These are phyloP conservation scores for Stylonectria norvegica DNA, from an alignment of 2,329 filamentous ascomycete genomes.

Conservation along the genomic window DNA sequence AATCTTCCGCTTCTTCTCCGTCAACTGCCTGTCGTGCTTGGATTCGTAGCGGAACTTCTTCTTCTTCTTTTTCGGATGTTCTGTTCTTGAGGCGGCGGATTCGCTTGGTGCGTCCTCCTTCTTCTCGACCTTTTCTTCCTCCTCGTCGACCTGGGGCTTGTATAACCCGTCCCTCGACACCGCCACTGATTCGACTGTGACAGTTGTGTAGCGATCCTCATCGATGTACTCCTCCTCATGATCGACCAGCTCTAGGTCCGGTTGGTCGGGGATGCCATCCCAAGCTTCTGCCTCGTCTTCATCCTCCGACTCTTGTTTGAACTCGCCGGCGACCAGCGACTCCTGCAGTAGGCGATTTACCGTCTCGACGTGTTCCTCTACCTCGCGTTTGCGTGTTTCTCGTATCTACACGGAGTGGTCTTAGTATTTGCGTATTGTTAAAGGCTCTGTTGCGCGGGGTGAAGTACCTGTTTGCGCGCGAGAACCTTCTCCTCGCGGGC, in stretches of 20 bases:
- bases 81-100: constrained; percentile 31
- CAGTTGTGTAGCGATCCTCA: constrained; percentile 92
- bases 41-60: constrained; percentile 91
- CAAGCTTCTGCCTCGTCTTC: constrained; percentile 55
- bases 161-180: constrained; percentile 71
- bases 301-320: constrained; percentile 40
- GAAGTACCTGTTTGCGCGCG: constrained; percentile 69
- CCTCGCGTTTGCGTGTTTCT: constrained; percentile 75
- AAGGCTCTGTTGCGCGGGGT: background rate
- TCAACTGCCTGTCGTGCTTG: constrained; percentile 77
- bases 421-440: background rate
- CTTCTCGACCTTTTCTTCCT: constrained; percentile 37
- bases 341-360: constrained; percentile 69
- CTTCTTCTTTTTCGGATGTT: constrained; percentile 72
- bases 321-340: constrained; percentile 45
- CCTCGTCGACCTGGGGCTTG: constrained; percentile 42
- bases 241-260: constrained; percentile 56
- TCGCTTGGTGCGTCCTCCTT: constrained; percentile 24
- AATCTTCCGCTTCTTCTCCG: constrained; percentile 66
- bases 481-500: constrained; percentile 73
- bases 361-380: constrained; percentile 76
- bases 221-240: constrained; percentile 94
- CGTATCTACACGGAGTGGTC: constrained; percentile 62
- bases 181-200: constrained; percentile 86
- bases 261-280: constrained; percentile 59